Evolutionary conservation across 2,329 filamentous ascomycete species (phyloP).

Genomic region (Chalaropsis thielavioides): DNA sequence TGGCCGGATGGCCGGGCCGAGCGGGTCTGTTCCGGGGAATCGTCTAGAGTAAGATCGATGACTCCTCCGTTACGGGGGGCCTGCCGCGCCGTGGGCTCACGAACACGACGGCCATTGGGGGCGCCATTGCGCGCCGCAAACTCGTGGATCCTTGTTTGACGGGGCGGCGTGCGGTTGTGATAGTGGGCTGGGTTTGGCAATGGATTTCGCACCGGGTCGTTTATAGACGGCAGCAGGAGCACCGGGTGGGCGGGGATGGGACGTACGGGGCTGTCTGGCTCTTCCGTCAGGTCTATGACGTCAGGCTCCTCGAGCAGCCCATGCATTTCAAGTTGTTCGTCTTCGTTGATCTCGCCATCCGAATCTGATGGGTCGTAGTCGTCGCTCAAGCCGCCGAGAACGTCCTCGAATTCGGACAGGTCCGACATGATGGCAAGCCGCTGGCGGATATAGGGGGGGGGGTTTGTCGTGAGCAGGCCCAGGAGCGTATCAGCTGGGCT

Average conservation of each 20-base stretch:
- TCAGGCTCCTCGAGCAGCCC: constrained; percentile 18
- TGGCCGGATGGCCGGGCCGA: neutral
- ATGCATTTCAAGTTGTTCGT: constrained; percentile 16
- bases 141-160: neutral
- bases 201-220: constrained; percentile 29
- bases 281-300: constrained; percentile 37
- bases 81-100: neutral
- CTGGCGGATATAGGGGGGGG: neutral
- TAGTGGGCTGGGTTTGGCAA: constrained; percentile 30
- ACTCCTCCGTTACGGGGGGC: constrained; percentile 21
- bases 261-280: constrained; percentile 33
- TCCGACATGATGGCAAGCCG: neutral
- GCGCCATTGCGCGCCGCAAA: neutral
- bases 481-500: neutral
- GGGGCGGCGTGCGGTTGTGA: constrained; percentile 12
- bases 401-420: neutral
- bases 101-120: neutral
- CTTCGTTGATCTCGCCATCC: constrained; percentile 26
- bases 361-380: constrained; percentile 14
- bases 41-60: constrained; percentile 40
- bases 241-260: neutral
- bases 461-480: neutral
- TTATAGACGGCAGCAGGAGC: constrained; percentile 20
- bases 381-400: neutral
- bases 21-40: constrained; percentile 20